Conservation (phyloP, 2,329 filamentous ascomycete species). For the Pseudocercospora crystallina region DNA sequence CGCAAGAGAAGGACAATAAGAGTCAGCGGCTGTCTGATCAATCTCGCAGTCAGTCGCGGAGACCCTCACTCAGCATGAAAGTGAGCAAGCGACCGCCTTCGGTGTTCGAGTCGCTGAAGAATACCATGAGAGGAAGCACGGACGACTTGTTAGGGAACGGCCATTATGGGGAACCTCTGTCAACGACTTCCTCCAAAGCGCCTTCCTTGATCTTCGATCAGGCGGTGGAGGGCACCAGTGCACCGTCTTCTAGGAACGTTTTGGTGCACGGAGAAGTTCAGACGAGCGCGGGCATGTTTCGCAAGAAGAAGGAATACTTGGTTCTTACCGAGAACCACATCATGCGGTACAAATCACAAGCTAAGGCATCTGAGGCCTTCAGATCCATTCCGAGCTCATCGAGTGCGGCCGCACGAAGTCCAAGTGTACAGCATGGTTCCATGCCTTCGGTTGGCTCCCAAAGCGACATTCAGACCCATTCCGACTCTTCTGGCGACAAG, state of each 20-base stretch:
- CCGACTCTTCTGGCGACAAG: conserved; percentile 52
- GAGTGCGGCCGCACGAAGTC: conserved; percentile 39
- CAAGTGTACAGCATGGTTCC: conserved; percentile 55
- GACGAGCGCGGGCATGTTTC: conserved; percentile 67
- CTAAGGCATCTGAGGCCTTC: conserved; percentile 65
- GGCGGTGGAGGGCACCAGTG: conserved; percentile 13
- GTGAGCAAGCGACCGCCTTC: conserved; percentile 10
- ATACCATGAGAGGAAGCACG: conserved; percentile 51
- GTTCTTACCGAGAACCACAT: conserved; percentile 69
- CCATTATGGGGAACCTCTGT: conserved; percentile 45
- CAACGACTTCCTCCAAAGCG: conserved; percentile 50
- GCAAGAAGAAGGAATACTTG: conserved; percentile 71
- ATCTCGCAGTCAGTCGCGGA: conserved; percentile 21
- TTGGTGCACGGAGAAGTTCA: conserved; percentile 69
- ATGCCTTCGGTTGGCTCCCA: conserved; percentile 60
- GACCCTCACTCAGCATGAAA: conserved; percentile 47
- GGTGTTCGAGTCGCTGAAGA: conserved; percentile 54
- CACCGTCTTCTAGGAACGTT: conserved; percentile 45
- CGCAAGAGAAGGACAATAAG: conserved; percentile 21
- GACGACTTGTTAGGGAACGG: conserved; percentile 40
- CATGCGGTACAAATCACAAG: conserved; percentile 66
- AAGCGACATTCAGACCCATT: conserved; percentile 59
- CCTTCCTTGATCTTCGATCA: conserved; percentile 47
- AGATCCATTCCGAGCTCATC: conserved; percentile 38
- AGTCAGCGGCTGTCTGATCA: conserved; percentile 24